Conservation (phyloP, 2,329 filamentous ascomycete species). For the Colletotrichum phormii region DNA sequence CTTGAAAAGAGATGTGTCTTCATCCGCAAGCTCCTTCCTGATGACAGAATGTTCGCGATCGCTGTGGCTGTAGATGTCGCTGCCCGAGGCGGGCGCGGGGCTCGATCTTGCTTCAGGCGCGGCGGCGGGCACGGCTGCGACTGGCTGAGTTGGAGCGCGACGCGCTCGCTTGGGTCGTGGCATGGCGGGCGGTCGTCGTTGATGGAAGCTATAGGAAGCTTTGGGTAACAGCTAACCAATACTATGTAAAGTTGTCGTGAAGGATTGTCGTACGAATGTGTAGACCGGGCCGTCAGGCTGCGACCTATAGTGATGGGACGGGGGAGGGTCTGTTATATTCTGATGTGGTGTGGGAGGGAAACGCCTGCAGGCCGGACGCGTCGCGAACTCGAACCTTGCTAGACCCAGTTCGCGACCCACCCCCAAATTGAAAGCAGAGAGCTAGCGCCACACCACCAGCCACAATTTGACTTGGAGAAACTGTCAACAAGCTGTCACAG, state of each 20-base stretch:
- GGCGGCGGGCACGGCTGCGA: constrained; percentile 24
- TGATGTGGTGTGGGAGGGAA: constrained; percentile 34
- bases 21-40: constrained; percentile 39
- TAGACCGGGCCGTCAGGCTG: neutral
- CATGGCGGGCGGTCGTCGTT: constrained; percentile 36
- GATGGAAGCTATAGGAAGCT: neutral
- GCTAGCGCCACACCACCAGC: constrained; percentile 34
- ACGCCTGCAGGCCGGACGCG: constrained; percentile 23
- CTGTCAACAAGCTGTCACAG: neutral
- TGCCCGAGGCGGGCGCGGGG: constrained; percentile 35
- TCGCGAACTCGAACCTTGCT: constrained; percentile 32
- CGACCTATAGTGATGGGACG: constrained; percentile 2
- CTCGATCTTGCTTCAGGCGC: constrained; percentile 26
- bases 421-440: constrained; percentile 9
- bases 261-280: neutral
- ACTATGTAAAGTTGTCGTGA: neutral
- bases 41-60: constrained; percentile 47
- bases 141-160: constrained; percentile 40
- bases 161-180: constrained; percentile 48
- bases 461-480: constrained; percentile 5
- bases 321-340: constrained; percentile 28
- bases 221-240: neutral
- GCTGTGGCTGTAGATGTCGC: constrained; percentile 50
- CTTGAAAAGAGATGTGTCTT: neutral
- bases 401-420: constrained; percentile 3